These are phyloP conservation scores for Aspergillus hancockii DNA, from an alignment of 495 filamentous ascomycete species.

Conservation along the genomic window DNA sequence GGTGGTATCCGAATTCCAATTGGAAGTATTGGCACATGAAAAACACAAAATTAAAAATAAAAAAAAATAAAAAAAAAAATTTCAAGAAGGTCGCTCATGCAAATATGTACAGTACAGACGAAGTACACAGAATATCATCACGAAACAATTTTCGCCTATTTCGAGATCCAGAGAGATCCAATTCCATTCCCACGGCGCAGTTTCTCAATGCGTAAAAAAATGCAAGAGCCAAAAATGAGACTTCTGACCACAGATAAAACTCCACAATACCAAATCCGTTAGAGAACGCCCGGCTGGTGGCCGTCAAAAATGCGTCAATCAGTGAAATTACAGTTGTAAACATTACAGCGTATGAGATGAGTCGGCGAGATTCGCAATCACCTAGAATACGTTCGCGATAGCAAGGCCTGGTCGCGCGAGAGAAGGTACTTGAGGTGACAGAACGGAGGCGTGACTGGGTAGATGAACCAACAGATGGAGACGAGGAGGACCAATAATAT, in stretches of 20 bases:
- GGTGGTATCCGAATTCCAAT: neutral
- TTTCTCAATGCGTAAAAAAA: neutral
- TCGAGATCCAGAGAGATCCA: neutral
- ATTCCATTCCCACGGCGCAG: neutral
- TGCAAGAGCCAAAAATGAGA: neutral
- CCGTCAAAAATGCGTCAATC: slow-evolving; percentile 7
- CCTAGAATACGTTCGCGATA: neutral
- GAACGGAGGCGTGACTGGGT: neutral
- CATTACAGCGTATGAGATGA: slow-evolving; percentile 19
- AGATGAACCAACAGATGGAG: slow-evolving; percentile 5
- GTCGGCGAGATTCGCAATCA: neutral
- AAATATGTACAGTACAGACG: neutral
- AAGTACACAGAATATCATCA: slow-evolving; percentile 1
- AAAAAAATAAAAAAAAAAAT: neutral
- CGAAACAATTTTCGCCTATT: neutral
- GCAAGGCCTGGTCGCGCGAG: neutral
- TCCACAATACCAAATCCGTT: neutral
- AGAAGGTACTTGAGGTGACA: neutral
- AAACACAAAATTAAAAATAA: slow-evolving; percentile 1
- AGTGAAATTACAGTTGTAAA: slow-evolving; percentile 31
- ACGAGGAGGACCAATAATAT: slow-evolving; percentile 3
- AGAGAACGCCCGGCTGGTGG: slow-evolving; percentile 5
- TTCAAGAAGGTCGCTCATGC: neutral
- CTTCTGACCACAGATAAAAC: neutral
- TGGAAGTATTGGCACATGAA: neutral